Evolutionary conservation across 306 rosid species (phyloP).

Genomic region (Ormosia emarginata): DNA sequence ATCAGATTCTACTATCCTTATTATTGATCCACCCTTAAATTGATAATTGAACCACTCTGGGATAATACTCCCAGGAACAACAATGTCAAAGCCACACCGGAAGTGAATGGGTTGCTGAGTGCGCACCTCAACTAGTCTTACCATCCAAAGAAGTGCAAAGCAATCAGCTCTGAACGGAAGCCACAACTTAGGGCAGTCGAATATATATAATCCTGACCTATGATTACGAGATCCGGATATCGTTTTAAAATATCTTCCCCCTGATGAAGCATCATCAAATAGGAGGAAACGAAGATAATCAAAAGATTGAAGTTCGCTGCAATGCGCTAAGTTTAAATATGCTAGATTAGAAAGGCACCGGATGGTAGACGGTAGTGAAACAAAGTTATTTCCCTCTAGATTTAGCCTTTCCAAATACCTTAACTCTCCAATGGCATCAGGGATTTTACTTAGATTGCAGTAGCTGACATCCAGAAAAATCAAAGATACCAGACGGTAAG

Average conservation of each 20-base stretch:
- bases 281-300: too few species aligned
- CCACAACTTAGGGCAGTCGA: neutral
- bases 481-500: neutral
- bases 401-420: conserved; percentile 6
- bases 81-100: conserved; percentile 22
- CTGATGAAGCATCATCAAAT: too few species aligned
- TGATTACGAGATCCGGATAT: neutral
- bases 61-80: neutral
- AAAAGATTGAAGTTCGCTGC: neutral
- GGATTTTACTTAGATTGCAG: conserved; percentile 1
- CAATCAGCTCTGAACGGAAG: too few species aligned
- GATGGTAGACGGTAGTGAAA: neutral
- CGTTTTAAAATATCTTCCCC: neutral
- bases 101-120: neutral
- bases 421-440: neutral
- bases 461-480: neutral
- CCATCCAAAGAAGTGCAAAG: neutral
- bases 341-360: neutral
- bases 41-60: neutral
- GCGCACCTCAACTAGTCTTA: neutral
- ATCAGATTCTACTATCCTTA: neutral
- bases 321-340: neutral
- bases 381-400: neutral
- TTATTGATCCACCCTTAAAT: neutral
- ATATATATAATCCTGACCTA: conserved; percentile 1